Conservation (phyloP, 2,329 filamentous ascomycete species). For the Microdochium trichocladiopsis region DNA sequence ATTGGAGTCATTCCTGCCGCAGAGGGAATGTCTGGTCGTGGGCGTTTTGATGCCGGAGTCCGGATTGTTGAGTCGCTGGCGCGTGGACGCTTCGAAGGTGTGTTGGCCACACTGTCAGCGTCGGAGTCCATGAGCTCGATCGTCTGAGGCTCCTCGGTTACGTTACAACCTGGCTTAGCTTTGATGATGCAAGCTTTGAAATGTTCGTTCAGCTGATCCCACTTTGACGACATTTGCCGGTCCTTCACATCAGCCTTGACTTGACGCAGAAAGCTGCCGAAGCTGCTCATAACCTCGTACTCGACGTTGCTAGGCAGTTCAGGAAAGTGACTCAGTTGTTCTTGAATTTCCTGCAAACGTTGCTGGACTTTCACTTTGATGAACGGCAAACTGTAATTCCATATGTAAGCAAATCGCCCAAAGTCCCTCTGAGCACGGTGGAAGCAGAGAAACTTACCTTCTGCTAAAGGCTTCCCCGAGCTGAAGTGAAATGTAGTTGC, state of each 20-base stretch:
- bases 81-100: constrained; percentile 16
- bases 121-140: constrained; percentile 19
- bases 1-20: constrained; percentile 13
- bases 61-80: constrained; percentile 22
- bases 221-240: constrained; percentile 28
- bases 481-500: constrained; percentile 43
- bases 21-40: constrained; percentile 6
- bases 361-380: constrained; percentile 44
- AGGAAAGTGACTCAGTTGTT: constrained; percentile 51
- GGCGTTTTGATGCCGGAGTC: constrained; percentile 15
- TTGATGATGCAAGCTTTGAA: constrained; percentile 22
- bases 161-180: constrained; percentile 23
- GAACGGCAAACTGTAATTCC: constrained; percentile 35
- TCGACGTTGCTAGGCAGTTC: constrained; percentile 63
- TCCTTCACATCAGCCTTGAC: constrained; percentile 48
- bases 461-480: constrained; percentile 47
- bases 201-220: constrained; percentile 21
- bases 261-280: constrained; percentile 48
- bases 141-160: constrained; percentile 14
- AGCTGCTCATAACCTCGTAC: constrained; percentile 53
- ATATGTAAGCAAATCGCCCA: constrained; percentile 7
- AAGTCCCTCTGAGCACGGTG: constrained; percentile 16
- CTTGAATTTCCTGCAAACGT: constrained; percentile 43
- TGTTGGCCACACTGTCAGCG: constrained; percentile 16
- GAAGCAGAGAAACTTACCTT: constrained; percentile 32